Percentiles rank a stretch among this genome's conserved stretches.
These are phyloP conservation scores for Trypanosoma rangeli DNA, from an alignment of 208 protist genomes.

Conservation along the genomic window DNA sequence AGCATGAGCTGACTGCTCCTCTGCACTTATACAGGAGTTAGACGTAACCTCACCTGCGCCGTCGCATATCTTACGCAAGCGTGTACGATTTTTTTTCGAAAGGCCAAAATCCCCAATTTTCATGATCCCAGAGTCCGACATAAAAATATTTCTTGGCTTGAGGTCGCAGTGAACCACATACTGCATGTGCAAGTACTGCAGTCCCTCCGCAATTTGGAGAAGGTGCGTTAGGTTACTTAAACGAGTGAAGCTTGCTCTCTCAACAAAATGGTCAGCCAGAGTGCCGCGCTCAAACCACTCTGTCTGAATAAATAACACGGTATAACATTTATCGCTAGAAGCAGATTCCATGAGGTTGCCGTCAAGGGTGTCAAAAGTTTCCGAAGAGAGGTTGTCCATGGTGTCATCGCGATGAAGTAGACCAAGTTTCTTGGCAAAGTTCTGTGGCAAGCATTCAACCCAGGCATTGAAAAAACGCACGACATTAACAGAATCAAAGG, in stretches of 20 bases:
- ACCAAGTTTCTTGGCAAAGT: constrained; percentile 44
- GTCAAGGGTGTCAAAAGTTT: constrained; percentile 18
- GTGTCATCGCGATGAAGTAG: constrained; percentile 56
- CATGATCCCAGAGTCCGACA: constrained; percentile 49
- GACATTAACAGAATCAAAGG: constrained; percentile 76
- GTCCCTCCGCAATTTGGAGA: constrained; percentile 60
- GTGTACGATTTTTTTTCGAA: constrained; percentile 42
- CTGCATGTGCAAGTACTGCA: constrained; percentile 72
- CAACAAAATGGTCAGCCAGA: constrained; percentile 60
- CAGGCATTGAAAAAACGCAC: constrained; percentile 89
- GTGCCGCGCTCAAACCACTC: constrained; percentile 82
- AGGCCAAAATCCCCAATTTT: constrained; percentile 90
- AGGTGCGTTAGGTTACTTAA: constrained; percentile 65
- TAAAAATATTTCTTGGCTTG: constrained; percentile 88
- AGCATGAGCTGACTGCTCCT: constrained; percentile 50
- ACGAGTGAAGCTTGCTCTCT: constrained; percentile 49
- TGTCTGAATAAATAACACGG: constrained; percentile 88
- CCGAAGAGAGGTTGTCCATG: constrained; percentile 41
- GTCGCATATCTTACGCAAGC: neutral
- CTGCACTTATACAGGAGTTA: constrained; percentile 32
- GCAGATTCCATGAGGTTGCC: neutral
- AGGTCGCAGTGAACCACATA: constrained; percentile 81
- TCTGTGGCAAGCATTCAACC: constrained; percentile 62
- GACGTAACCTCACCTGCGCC: constrained; percentile 28
- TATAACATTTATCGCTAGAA: constrained; percentile 28